Percentiles rank a stretch among this genome's conserved stretches.
Conservation (phyloP, 208 protist species). For the Strigomonas culicis region DNA sequence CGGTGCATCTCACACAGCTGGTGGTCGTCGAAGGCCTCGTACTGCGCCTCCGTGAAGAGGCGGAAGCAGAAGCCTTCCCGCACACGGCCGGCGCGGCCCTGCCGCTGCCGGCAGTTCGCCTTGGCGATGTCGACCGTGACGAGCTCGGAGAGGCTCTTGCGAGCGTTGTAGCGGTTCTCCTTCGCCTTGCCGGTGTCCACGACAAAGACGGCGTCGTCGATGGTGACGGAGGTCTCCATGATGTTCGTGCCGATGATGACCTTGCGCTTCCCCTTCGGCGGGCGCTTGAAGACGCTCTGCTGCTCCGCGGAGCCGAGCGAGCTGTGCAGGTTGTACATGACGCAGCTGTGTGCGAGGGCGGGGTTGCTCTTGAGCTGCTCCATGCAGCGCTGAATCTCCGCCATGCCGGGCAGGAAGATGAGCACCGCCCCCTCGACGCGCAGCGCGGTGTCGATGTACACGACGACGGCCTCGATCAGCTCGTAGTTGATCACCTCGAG, state of each 20-base stretch:
- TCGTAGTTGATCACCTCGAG: conserved; percentile 94
- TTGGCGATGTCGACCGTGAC: conserved; percentile 92
- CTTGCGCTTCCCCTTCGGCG: conserved; percentile 90
- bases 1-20: conserved; percentile 96
- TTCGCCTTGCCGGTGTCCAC: conserved; percentile 97
- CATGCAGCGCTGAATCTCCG: conserved; percentile 80
- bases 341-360: conserved; percentile 30
- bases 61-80: conserved; percentile 94
- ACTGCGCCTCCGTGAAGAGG: conserved; percentile 90
- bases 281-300: conserved; percentile 88
- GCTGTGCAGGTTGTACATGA: conserved; percentile 93
- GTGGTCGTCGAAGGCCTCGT: conserved; percentile 79
- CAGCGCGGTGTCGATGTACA: conserved; percentile 88
- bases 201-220: conserved; percentile 96
- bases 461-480: conserved; percentile 88
- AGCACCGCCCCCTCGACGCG: conserved; percentile 88
- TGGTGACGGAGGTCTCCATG: conserved; percentile 98
- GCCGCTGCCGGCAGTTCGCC: conserved; percentile 94
- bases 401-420: conserved; percentile 90
- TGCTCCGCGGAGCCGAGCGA: conserved; percentile 91
- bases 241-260: conserved; percentile 97
- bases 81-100: conserved; percentile 79
- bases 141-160: conserved; percentile 77
- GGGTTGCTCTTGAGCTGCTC: conserved; percentile 58
- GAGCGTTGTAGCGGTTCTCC: conserved; percentile 92